phyloP scores from a whole-genome alignment of 352 stramenopile species.

The Phytopythium litorale region DNA sequence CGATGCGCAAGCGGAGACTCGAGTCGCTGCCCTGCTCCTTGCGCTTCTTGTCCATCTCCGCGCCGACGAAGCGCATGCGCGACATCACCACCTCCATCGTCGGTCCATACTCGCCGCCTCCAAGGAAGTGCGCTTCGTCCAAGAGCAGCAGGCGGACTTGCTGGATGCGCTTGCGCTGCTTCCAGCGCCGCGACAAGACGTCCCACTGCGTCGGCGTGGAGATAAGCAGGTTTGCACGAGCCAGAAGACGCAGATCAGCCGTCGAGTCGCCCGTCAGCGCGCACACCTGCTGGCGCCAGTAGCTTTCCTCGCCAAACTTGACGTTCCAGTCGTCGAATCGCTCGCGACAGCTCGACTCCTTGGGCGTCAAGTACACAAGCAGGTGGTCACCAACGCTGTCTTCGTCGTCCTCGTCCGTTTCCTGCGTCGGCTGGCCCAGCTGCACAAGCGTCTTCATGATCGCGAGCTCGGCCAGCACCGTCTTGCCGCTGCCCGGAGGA shows the following conservation, averaged over 20 bases:
- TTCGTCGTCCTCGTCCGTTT: conserved; percentile 27
- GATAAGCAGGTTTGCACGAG: conserved; percentile 91
- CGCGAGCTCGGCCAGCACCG: conserved; percentile 93
- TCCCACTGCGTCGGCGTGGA: conserved; percentile 95
- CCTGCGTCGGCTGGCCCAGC: conserved; percentile 47
- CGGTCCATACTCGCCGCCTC: conserved; percentile 79
- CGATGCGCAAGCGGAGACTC: conserved; percentile 78
- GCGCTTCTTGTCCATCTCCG: conserved; percentile 76
- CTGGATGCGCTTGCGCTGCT: conserved; percentile 96
- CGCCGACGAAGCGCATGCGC: conserved; percentile 97
- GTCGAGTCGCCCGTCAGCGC: conserved; percentile 93
- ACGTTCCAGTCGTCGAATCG: conserved; percentile 80
- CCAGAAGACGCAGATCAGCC: conserved; percentile 91
- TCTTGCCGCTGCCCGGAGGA: conserved; percentile 94
- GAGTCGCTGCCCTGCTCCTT: conserved; percentile 22
- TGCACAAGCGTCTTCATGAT: conserved; percentile 91
- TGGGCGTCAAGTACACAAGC: conserved; percentile 94
- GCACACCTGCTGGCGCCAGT: conserved; percentile 84
- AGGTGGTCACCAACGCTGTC: conserved; percentile 53
- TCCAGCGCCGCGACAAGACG: conserved; percentile 95
- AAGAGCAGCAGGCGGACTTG: conserved; percentile 93
- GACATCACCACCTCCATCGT: conserved; percentile 98
- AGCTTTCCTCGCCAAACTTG: conserved; percentile 81
- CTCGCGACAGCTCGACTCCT: conserved; percentile 65
- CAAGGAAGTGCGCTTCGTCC: conserved; percentile 98